Percentiles rank a stretch among this genome's conserved stretches.
Conservation (phyloP, 2,329 filamentous ascomycete species). For the Xylariales sp. region DNA sequence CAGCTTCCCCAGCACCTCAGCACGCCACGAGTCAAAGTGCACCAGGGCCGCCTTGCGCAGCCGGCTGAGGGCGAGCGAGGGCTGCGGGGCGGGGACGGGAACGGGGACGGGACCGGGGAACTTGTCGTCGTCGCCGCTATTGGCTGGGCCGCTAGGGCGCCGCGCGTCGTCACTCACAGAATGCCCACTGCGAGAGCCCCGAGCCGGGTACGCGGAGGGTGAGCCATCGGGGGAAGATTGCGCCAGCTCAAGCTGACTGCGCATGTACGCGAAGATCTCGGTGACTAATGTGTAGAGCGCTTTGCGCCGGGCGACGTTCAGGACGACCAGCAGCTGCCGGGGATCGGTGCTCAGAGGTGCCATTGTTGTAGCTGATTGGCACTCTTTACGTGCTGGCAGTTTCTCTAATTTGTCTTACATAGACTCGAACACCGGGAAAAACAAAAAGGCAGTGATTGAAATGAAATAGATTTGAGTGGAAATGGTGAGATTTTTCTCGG, state of each 20-base stretch:
- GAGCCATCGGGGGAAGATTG: slow-evolving; percentile 12
- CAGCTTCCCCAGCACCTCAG: slow-evolving; percentile 64
- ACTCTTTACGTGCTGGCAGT: too few relatives aligned
- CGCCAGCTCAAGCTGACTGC: slow-evolving; percentile 41
- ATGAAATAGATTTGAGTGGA: too few relatives aligned
- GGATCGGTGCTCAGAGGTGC: slow-evolving; percentile 51
- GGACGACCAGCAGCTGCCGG: slow-evolving; percentile 49
- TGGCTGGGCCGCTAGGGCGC: slow-evolving; percentile 2
- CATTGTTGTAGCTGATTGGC: slow-evolving; percentile 24
- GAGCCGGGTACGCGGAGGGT: slow-evolving; percentile 24
- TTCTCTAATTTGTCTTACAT: too few relatives aligned
- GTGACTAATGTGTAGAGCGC: slow-evolving; percentile 46
- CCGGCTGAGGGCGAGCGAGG: slow-evolving; percentile 25
- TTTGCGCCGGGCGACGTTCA: slow-evolving; percentile 47
- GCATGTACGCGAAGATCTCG: slow-evolving; percentile 52
- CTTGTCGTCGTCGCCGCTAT: slow-evolving; percentile 8
- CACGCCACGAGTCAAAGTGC: slow-evolving; percentile 75
- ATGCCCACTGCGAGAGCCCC: too few relatives aligned
- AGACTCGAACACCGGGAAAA: too few relatives aligned
- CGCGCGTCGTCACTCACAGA: too few relatives aligned
- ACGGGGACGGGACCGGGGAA: slow-evolving; percentile 14
- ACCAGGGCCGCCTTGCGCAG: slow-evolving; percentile 53
- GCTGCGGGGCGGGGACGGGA: slow-evolving; percentile 1
- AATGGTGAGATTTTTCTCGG: too few relatives aligned
- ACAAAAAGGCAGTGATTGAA: too few relatives aligned